A percentile compares a stretch with the other conserved stretches of the same genome.
Conservation (phyloP, 306 rosid genomes). For the Citrullus colocynthis region DNA sequence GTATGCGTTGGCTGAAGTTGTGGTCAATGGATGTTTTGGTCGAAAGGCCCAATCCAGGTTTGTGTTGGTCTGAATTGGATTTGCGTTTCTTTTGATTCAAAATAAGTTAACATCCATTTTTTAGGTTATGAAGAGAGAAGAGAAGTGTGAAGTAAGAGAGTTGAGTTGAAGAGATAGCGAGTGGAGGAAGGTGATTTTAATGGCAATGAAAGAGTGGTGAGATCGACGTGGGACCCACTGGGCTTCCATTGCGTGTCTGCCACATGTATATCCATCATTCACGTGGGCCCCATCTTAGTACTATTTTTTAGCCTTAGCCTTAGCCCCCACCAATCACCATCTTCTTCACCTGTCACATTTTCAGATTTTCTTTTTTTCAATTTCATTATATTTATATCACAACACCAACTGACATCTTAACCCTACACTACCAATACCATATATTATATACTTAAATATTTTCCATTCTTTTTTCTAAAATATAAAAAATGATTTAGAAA, state of each 20-base stretch:
- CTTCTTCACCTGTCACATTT: background rate
- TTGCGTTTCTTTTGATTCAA: too few species aligned
- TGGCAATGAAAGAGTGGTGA: background rate
- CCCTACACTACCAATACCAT: background rate
- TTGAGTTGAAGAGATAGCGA: too few species aligned
- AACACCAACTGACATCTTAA: background rate
- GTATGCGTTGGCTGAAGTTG: too few species aligned
- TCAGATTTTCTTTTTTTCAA: background rate
- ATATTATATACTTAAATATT: background rate
- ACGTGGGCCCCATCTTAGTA: background rate
- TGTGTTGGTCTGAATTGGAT: too few species aligned
- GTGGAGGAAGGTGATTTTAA: too few species aligned
- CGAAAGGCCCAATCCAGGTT: too few species aligned
- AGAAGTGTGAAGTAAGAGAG: too few species aligned
- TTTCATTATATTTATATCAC: background rate
- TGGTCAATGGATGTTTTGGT: too few species aligned
- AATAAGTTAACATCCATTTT: too few species aligned
- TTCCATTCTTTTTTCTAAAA: background rate
- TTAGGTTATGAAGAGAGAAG: too few species aligned
- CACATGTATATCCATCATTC: constrained; percentile 2
- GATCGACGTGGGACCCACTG: background rate
- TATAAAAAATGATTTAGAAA: background rate
- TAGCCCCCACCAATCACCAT: background rate
- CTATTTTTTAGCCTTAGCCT: background rate
- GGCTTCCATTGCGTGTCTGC: constrained; percentile 1